Evolutionary conservation across 257 asterid species (phyloP), one percentile per base, ranked within the genome.

Genomic region (Phtheirospermum japonicum): DNA sequence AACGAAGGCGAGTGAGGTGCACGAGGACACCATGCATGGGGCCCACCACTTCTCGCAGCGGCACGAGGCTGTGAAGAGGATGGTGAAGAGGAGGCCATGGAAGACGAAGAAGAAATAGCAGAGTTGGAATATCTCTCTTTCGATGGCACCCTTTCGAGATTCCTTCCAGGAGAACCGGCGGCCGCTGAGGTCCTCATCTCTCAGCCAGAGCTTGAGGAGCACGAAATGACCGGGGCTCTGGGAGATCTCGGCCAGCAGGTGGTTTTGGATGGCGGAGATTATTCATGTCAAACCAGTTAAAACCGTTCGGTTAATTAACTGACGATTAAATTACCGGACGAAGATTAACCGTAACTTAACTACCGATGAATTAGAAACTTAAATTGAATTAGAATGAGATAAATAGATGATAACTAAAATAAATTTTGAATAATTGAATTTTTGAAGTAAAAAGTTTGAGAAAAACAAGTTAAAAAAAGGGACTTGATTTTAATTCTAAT

Each of bases 151-250:
- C 56, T 79, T 75, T 61, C 96, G 46, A 2, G 88, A 59, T 63
- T 93, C 99, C 73, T 78, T 93, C 4, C 78, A 39, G 11, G 85
- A 76, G n/a, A 84, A 74, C 60, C 82, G 59, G 19, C 94, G 79
- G 62, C 87, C 73, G 54, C 68, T 74, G 46, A 89, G 75, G 4
- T 87, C 81, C 40, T 89, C 99, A 42, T 85, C 94, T 48, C 96
- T 67, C 58, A 89, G 99, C 94, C 89, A 82, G 34, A 93, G 97
- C 82, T 93, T 93, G 74, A 93, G 94, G 45, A 93, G 99, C 13
- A 93, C 76, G 53, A 89, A 83, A 58, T 93, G 97, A 26, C 97
- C 99, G 7, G 97, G 96, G 80, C 95, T 87, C 32, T 68, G 83
- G 7, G 99, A 85, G 70, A 93, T 89, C 69, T 93, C 99, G 71